These are phyloP conservation scores for Candida michaelii DNA, from an alignment of 805 yeast species.

Conservation along the genomic window DNA sequence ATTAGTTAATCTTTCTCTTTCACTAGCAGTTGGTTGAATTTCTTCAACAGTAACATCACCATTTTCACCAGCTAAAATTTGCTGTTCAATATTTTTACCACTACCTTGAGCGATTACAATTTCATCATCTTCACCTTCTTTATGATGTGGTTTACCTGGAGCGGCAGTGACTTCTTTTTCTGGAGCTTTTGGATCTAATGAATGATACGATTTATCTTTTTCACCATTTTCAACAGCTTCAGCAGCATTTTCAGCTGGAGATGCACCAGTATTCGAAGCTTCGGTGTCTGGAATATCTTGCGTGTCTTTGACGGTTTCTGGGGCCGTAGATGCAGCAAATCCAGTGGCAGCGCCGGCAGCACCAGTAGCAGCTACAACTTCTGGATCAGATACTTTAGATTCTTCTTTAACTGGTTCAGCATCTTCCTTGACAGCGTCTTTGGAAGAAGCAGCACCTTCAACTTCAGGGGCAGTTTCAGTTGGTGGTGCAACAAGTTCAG, in stretches of 20 bases:
- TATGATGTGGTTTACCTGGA: slow-evolving; percentile 17
- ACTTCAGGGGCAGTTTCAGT: slow-evolving; percentile 12
- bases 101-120: slow-evolving; percentile 42
- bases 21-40: slow-evolving; percentile 41
- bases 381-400: slow-evolving; percentile 3
- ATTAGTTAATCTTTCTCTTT: slow-evolving; percentile 35
- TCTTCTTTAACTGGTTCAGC: slow-evolving; percentile 8
- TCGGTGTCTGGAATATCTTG: too few relatives aligned
- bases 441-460: slow-evolving; percentile 5
- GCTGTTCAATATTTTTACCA: slow-evolving; percentile 31
- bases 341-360: slow-evolving; percentile 2
- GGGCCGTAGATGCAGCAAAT: not conserved
- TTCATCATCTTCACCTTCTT: slow-evolving; percentile 30
- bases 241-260: slow-evolving; percentile 3
- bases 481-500: slow-evolving; percentile 6
- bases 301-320: slow-evolving; percentile 8
- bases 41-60: slow-evolving; percentile 41
- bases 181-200: slow-evolving; percentile 23
- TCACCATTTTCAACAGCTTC: not conserved
- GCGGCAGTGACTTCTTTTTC: slow-evolving; percentile 17
- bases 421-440: slow-evolving; percentile 7
- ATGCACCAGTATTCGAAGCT: not conserved
- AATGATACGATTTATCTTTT: slow-evolving; percentile 12
- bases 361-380: slow-evolving; percentile 16
- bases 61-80: slow-evolving; percentile 34